Base-by-base conservation (phyloP, 2,329 filamentous ascomycete genomes). In the Cyphellophora attinorum region DNA sequence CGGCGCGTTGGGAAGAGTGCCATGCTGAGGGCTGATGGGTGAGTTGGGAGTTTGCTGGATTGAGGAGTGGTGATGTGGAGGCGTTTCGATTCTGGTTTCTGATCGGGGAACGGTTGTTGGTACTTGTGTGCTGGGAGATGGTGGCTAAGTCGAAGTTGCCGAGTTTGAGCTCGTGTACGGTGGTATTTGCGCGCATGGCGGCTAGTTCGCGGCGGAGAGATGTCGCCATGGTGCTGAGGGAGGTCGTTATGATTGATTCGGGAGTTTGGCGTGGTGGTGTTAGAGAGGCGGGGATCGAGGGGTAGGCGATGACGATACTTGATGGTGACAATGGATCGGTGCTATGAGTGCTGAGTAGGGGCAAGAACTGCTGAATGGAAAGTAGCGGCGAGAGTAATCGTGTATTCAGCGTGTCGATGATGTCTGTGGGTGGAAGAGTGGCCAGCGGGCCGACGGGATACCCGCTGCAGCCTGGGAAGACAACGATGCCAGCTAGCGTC, bases 331-430 rank as follows among this genome's bases (percentile, higher is more conserved):
- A 34, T 52, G 59, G 64, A 33, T 64, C 67, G 32, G 64, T 70
- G 53, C 61, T 67, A 34, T 80, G 70, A 34, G 76, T 69, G 8
- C 49, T 81, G 34, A 88, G 69, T 18, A 88, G 74, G 0, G 82
- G 82, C n/a, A 96, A 69, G 62, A 96, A 91, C 34, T 84, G 74
- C 61, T 95, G 88, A 25, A 88, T 79, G 4, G 83, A 86, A 34
- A 93, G 73, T 46, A 96, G 85, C 2, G 89, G 89, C 38, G 86
- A 82, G 35, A 96, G 72, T 10, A 98, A 73, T 52, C 93, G 88
- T 11, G 85, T 89, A 58, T 95, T 94, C 57, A 96, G 77, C 19
- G 86, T 80, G 53, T 95, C 85, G 44, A 85, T 84, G 65, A 93
- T 91, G 50, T 76, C 79, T 18, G 84, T 83, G 0, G 85, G 79